Base-by-base conservation (phyloP, 192 early-diverging fungal genomes). In the Allomyces macrogynus region DNA sequence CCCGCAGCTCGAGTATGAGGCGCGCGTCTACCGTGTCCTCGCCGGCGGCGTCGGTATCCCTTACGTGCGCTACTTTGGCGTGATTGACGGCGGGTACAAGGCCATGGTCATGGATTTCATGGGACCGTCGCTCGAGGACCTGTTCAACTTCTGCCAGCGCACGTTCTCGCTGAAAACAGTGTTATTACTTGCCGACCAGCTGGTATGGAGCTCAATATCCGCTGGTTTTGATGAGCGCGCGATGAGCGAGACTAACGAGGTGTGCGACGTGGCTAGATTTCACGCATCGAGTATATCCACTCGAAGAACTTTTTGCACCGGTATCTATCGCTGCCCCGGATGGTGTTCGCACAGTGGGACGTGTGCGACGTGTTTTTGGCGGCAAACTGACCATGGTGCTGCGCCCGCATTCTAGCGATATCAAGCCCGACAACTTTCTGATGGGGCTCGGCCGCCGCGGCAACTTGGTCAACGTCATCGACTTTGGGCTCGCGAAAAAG, bases 281-380 rank as follows among this genome's bases (percentile, higher is more conserved):
- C 82, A 1, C 70, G 82, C 12, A 79, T 84, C 62, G 82, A 84
- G 65, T 84, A 80, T 64, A 75, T 84, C 69, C 82, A 84, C 67
- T 81, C 81, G 24, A 84, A 84, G 66, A 86, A 84, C 71, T 84
- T 84, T 63, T 76, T 84, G 54, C 82, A 84, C 64, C 75, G 82
- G 32, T 40, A 40, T 40, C 26, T 81, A 84, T 40, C 32, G 32
- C 7, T 40, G 32, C 32, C 32, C 4, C 26, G 26, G 26, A 27
- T 27, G 26, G 2, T 27, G 26, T 27, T 27, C 26, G 1, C 26
- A 27, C 32, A 8, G 3, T 40, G 32, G 7, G 8, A 40, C 32
- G 32, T 8, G 32, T 8, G 32, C 32, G 7, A 40, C 32, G 32
- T 40, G 32, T 40, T 8, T 7, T 8, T 7, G 7, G 32, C 32